Conservation (phyloP, 495 filamentous ascomycete species). For the Staphylotrichum longicolle region DNA sequence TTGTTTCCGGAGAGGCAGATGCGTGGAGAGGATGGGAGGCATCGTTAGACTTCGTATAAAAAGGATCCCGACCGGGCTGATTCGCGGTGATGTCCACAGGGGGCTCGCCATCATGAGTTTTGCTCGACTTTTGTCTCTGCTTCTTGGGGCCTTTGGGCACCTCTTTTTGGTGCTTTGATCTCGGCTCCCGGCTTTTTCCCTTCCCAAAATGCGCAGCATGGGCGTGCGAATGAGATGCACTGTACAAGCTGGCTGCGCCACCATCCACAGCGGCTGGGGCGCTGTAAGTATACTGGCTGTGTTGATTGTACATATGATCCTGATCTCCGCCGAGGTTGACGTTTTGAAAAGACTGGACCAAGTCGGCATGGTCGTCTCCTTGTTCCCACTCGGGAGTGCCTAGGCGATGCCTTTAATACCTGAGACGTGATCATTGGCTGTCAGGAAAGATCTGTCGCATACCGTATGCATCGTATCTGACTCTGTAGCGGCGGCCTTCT, state of each 20-base stretch:
- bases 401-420: neutral
- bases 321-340: conserved; percentile 13
- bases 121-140: neutral
- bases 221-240: neutral
- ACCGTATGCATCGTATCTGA: conserved; percentile 19
- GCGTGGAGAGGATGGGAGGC: neutral
- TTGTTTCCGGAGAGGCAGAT: neutral
- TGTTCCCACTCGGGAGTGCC: conserved; percentile 5
- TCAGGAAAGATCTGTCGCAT: neutral
- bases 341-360: neutral
- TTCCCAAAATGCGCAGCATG: conserved; percentile 3
- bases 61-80: too few species aligned
- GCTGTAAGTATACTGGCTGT: conserved; percentile 14
- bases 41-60: neutral
- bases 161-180: neutral
- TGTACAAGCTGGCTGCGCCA: conserved; percentile 1
- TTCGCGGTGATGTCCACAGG: too few species aligned
- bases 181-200: conserved; percentile 4
- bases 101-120: too few species aligned
- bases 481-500: conserved; percentile 8
- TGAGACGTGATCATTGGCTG: too few species aligned
- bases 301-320: conserved; percentile 6
- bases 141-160: conserved; percentile 9
- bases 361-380: conserved; percentile 11
- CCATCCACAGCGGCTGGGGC: neutral